Conservation (phyloP, 2,329 filamentous ascomycete species). For the Diaporthe sp. region DNA sequence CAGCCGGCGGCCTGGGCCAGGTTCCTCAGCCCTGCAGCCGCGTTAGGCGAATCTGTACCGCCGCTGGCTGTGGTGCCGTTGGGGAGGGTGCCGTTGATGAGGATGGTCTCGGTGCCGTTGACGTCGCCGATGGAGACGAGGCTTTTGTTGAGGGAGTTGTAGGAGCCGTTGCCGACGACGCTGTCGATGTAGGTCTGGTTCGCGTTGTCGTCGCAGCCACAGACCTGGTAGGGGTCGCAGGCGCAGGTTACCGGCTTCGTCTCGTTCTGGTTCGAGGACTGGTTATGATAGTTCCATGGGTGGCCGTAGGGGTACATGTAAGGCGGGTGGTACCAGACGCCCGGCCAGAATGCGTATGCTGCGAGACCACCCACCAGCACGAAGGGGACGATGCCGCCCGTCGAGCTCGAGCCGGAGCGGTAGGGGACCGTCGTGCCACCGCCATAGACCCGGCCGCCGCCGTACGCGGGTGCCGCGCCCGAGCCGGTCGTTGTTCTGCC, state of each 20-base stretch:
- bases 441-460: conserved; percentile 77
- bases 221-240: conserved; percentile 69
- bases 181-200: conserved; percentile 70
- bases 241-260: conserved; percentile 72
- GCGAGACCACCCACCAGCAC: conserved; percentile 61
- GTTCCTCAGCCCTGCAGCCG: conserved; percentile 49
- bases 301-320: conserved; percentile 72
- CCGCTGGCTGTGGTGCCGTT: conserved; percentile 72
- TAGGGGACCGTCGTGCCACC: conserved; percentile 76
- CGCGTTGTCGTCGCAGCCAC: conserved; percentile 78
- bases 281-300: conserved; percentile 64
- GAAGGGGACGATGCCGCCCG: conserved; percentile 65
- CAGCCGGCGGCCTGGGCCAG: conserved; percentile 59
- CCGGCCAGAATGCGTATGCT: conserved; percentile 72
- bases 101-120: conserved; percentile 74
- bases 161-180: conserved; percentile 76
- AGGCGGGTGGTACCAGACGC: conserved; percentile 73
- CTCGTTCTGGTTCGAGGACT: conserved; percentile 66
- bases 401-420: conserved; percentile 62
- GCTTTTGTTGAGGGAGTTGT: conserved; percentile 69
- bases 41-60: conserved; percentile 57
- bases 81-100: conserved; percentile 82
- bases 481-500: conserved; percentile 70
- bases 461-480: conserved; percentile 69
- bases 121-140: conserved; percentile 73